Conservation (phyloP, 164 flowering plant species). For the Vitis amurensis region DNA sequence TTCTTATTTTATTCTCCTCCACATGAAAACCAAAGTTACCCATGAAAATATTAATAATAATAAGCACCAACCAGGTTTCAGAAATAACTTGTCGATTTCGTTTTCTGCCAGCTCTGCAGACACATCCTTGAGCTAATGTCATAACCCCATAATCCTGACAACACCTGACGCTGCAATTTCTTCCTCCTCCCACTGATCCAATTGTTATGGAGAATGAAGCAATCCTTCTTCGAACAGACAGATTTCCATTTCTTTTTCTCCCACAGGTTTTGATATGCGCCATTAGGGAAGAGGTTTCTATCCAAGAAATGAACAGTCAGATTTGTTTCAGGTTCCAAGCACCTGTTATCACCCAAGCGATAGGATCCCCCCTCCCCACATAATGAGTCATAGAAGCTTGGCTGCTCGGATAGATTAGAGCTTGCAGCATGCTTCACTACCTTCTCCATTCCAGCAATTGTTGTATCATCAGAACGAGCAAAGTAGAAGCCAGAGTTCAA, state of each 20-base stretch:
- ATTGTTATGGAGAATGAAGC: conserved; percentile 80
- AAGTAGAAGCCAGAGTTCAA: conserved; percentile 95
- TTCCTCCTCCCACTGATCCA: conserved; percentile 86
- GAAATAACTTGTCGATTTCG: conserved; percentile 17
- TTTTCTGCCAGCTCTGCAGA: conserved; percentile 47
- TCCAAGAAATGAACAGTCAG: conserved; percentile 75
- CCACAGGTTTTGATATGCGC: conserved; percentile 85
- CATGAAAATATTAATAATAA: not conserved
- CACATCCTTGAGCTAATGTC: conserved; percentile 73
- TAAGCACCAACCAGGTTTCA: conserved; percentile 12
- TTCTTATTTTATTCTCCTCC: conserved; percentile 14
- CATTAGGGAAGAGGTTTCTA: conserved; percentile 86
- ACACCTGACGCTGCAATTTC: conserved; percentile 77
- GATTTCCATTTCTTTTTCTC: conserved; percentile 47
- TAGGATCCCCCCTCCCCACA: conserved; percentile 81
- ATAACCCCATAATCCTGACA: conserved; percentile 82
- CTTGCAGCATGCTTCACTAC: conserved; percentile 86
- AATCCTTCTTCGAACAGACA: conserved; percentile 61
- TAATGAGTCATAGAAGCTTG: conserved; percentile 88
- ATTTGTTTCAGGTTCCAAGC: conserved; percentile 82
- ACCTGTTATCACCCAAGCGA: conserved; percentile 64
- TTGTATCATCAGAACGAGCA: conserved; percentile 65
- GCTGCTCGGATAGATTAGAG: conserved; percentile 88
- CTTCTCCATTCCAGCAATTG: conserved; percentile 80
- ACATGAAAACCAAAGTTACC: conserved; percentile 17